These are phyloP conservation scores for Pyricularia sp. DNA, from an alignment of 2,329 filamentous ascomycete genomes.

Conservation along the genomic window DNA sequence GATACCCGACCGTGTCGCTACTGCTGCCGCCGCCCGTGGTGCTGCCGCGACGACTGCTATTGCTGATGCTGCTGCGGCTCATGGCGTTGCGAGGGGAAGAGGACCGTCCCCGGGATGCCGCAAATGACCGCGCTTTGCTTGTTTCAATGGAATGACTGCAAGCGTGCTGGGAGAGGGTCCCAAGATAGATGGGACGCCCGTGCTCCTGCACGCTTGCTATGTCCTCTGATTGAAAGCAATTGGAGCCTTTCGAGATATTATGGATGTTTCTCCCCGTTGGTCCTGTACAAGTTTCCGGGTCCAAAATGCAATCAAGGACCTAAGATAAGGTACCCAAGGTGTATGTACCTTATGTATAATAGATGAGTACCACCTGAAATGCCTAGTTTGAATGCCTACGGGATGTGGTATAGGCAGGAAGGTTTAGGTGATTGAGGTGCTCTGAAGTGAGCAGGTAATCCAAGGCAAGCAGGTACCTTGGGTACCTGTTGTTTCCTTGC, in stretches of 20 bases:
- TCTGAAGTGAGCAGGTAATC: background rate
- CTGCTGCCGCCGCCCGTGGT: conserved; percentile 18
- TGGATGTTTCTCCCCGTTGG: background rate
- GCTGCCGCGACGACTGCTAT: background rate
- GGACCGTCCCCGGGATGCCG: background rate
- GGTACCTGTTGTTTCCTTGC: too few species aligned
- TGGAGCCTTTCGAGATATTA: background rate
- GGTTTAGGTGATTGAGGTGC: background rate
- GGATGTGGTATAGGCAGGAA: background rate
- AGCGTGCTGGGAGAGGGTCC: background rate
- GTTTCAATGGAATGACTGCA: background rate
- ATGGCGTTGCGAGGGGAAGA: background rate
- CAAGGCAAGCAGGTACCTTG: background rate
- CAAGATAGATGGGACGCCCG: background rate
- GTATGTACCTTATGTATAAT: background rate
- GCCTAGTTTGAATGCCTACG: background rate
- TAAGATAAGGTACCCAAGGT: background rate
- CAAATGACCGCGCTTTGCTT: background rate
- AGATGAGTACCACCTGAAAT: background rate
- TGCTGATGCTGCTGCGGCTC: background rate
- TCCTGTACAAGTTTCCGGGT: background rate
- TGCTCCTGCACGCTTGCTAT: background rate
- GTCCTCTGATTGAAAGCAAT: background rate
- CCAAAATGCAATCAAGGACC: background rate
- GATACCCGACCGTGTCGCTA: conserved; percentile 45